These are phyloP conservation scores for Amaranthus palmeri DNA, from an alignment of 148 eudicot species.

Conservation along the genomic window DNA sequence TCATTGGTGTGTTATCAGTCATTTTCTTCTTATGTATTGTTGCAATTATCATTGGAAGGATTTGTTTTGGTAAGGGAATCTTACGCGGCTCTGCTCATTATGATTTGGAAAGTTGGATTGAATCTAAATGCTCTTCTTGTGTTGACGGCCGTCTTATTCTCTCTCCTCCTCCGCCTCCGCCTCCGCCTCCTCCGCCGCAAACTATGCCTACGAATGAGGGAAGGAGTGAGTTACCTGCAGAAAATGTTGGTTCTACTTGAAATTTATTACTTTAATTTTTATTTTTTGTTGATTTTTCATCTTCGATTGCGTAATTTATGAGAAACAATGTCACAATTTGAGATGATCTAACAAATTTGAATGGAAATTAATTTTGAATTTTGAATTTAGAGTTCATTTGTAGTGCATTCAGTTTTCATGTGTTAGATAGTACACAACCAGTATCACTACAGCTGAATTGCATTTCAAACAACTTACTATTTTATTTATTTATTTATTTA, in stretches of 20 bases:
- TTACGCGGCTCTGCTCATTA: constrained; percentile 29
- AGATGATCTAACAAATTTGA: no score
- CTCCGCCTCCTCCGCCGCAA: constrained; percentile 6
- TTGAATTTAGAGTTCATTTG: no score
- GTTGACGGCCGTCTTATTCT: constrained; percentile 25
- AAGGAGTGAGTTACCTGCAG: neutral
- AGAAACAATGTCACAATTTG: no score
- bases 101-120: constrained; percentile 38
- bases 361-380: no score
- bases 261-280: neutral
- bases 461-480: no score
- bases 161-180: neutral
- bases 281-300: neutral
- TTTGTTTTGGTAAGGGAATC: constrained; percentile 41
- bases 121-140: constrained; percentile 30
- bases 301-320: neutral
- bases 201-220: neutral
- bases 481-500: no score
- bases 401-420: no score
- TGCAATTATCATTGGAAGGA: constrained; percentile 36
- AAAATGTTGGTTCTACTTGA: constrained; percentile 5
- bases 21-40: constrained; percentile 30
- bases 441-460: no score
- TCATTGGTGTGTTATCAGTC: constrained; percentile 45
- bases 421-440: no score